Base-by-base conservation (phyloP, 2,329 filamentous ascomycete genomes). In the Aureobasidium sp. region DNA sequence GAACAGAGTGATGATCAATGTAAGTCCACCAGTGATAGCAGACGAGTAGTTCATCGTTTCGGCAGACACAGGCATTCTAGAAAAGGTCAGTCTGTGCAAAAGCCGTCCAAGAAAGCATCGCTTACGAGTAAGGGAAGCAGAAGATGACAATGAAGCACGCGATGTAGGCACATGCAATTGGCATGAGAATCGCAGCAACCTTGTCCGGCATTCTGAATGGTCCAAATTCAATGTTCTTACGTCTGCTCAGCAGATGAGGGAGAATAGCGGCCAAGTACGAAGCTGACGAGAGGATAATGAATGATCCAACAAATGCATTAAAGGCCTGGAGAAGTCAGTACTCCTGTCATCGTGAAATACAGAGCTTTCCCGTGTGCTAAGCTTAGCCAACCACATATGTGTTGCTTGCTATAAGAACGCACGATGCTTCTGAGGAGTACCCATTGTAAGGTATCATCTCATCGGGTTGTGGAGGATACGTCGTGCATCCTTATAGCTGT, bases 191-290 rank as follows among this genome's bases (percentile, higher is more conserved):
- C 63, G 81, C 84, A 0, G 80, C 83, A 1, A 78, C 47, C 11
- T 65, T 65, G 2, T 76, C 74, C 2, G 74, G 72, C 77, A 88
- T 81, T 64, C 75, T 78, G 66, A 87, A 89, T 0, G 81, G 81
- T 0, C 86, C 86, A 0, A 81, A 83, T 0, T 74, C 70, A 62
- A 87, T 68, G 61, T 77, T 65, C n/a, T 63, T 67, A 9, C 77
- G 67, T 16, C 72, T 65, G 1, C 72, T 72, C 2, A 78, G 64
- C 37, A 78, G 63, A 57, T 79, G 73, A 10, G 77, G 77, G 2
- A 89, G 71, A 59, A 90, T 85, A 7, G 85, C 84, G 0, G 83
- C 82, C 3, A 87, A 75, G 69, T 86, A 89, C 0, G 83, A 86
- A 10, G 81, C 68, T 0, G 80, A 80, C 3, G 76, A 75, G 0